A percentile compares a stretch with the other conserved stretches of the same genome.
Evolutionary conservation across 2,329 filamentous ascomycete species (phyloP).

Genomic region (Fusarium penzigii): DNA sequence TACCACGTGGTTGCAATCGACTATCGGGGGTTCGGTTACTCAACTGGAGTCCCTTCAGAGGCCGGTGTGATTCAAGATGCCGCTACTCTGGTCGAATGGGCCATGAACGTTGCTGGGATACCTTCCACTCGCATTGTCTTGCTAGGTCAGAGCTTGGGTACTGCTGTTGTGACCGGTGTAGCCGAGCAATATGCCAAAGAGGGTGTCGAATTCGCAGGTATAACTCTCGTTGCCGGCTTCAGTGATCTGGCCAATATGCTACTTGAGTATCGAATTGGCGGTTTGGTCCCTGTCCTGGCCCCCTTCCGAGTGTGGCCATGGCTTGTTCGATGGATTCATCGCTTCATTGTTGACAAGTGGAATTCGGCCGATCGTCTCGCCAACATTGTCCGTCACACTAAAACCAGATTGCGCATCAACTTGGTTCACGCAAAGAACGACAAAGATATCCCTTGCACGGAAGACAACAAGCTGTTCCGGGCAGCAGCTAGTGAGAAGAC

Average conservation of each 20-base stretch:
- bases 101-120: conserved; percentile 64
- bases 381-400: conserved; percentile 54
- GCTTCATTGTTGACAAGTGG: conserved; percentile 79
- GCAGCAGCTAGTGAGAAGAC: conserved; percentile 56
- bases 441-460: conserved; percentile 74
- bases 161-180: conserved; percentile 76
- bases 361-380: conserved; percentile 66
- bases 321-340: conserved; percentile 60
- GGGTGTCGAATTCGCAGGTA: conserved; percentile 71
- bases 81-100: conserved; percentile 71
- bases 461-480: conserved; percentile 65
- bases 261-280: conserved; percentile 75
- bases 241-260: conserved; percentile 72
- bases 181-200: conserved; percentile 67
- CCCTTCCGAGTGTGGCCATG: conserved; percentile 70
- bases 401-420: conserved; percentile 60
- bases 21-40: conserved; percentile 85
- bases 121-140: conserved; percentile 73
- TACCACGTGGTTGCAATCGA: conserved; percentile 87
- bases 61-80: conserved; percentile 79
- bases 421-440: conserved; percentile 83
- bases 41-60: conserved; percentile 79
- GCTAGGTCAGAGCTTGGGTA: conserved; percentile 85
- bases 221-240: conserved; percentile 81
- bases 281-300: conserved; percentile 75